phyloP scores from a whole-genome alignment of 768 basidiomycete genomes.

The Podaxis rugospora region DNA sequence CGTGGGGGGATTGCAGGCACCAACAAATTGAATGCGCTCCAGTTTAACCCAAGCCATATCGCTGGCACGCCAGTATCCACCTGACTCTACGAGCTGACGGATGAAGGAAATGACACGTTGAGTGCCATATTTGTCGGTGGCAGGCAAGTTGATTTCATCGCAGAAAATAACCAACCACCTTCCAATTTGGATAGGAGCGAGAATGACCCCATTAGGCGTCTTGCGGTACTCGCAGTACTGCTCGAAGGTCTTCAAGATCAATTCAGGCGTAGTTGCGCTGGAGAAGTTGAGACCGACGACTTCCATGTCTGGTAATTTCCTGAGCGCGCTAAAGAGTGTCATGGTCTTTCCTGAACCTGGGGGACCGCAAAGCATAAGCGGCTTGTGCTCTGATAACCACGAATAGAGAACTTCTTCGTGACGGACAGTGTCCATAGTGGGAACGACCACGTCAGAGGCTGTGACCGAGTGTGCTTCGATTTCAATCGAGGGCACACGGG shows the following conservation, averaged over 20 bases:
- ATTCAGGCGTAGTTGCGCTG: conserved; percentile 95
- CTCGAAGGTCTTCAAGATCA: conserved; percentile 98
- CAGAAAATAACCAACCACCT: conserved; percentile 99
- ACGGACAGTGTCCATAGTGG: conserved; percentile 96
- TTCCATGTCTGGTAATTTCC: conserved; percentile 98
- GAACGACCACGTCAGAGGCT: conserved; percentile 94
- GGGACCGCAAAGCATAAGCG: conserved; percentile 95
- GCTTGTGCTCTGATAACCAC: conserved; percentile 98
- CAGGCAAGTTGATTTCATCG: conserved; percentile 98
- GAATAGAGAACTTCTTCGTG: conserved; percentile 99
- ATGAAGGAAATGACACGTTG: conserved; percentile 98
- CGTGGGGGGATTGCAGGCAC: conserved; percentile 98
- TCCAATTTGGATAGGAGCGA: conserved; percentile 91
- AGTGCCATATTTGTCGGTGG: conserved; percentile 96
- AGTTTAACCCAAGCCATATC: conserved; percentile 98
- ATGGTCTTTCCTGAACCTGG: conserved; percentile 99
- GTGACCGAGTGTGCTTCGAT: conserved; percentile 97
- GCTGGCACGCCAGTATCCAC: conserved; percentile 90
- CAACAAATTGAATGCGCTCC: conserved; percentile 99
- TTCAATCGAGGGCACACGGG: conserved; percentile 89
- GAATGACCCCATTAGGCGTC: conserved; percentile 95
- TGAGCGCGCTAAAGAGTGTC: conserved; percentile 96
- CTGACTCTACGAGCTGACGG: conserved; percentile 91
- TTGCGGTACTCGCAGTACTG: conserved; percentile 99
- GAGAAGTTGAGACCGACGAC: conserved; percentile 99